Evolutionary conservation across 2,329 filamentous ascomycete genomes (phyloP).

Genomic region (Penicillium sp.): DNA sequence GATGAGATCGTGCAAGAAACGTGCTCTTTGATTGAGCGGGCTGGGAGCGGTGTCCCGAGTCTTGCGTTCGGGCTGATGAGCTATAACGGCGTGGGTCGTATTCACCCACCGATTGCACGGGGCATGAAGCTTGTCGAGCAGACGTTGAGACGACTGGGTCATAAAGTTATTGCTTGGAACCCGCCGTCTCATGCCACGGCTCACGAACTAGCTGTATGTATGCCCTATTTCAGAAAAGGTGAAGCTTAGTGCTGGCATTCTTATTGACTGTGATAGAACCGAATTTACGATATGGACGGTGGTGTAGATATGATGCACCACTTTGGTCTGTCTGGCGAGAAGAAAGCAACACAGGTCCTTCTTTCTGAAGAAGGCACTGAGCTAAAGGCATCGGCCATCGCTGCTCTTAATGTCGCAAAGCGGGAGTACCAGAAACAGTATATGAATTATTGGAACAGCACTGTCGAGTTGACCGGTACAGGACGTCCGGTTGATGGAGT

Average conservation of each 20-base stretch:
- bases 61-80: conserved; percentile 59
- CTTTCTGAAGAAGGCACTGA: conserved; percentile 32
- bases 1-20: conserved; percentile 43
- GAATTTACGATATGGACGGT: conserved; percentile 44
- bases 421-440: conserved; percentile 60
- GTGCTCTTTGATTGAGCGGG: conserved; percentile 41
- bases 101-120: conserved; percentile 60
- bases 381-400: conserved; percentile 45
- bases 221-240: not conserved
- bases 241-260: not conserved
- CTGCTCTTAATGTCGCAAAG: conserved; percentile 54
- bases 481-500: conserved; percentile 56
- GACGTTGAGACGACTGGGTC: conserved; percentile 53
- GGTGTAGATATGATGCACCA: conserved; percentile 53
- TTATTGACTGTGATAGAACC: conserved; percentile 21
- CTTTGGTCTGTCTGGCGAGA: conserved; percentile 58
- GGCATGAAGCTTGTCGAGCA: conserved; percentile 55
- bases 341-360: conserved; percentile 47
- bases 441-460: conserved; percentile 65
- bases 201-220: conserved; percentile 37
- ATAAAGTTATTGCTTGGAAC: conserved; percentile 61
- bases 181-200: conserved; percentile 53
- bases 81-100: conserved; percentile 52
- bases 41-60: conserved; percentile 30
- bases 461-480: conserved; percentile 50